phyloP scores from a whole-genome alignment of 2,329 filamentous ascomycete genomes.

The Ascochyta lentis region DNA sequence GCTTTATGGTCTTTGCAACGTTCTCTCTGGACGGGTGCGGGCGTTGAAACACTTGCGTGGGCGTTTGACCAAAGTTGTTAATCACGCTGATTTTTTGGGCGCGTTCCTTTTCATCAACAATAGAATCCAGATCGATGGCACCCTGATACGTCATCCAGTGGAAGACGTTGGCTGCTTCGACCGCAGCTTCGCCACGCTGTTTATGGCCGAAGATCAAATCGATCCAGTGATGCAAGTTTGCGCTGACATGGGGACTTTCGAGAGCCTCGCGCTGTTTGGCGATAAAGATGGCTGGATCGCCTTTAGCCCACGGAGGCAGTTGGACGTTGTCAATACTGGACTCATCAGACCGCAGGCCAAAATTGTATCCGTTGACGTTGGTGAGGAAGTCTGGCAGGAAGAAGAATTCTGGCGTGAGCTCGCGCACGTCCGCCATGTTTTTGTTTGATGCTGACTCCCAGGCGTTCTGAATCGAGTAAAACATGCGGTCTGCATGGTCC shows the following conservation, averaged over 20 bases:
- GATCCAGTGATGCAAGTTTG: slow-evolving; percentile 92
- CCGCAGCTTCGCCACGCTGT: slow-evolving; percentile 88
- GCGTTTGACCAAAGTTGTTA: slow-evolving; percentile 98
- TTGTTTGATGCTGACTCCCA: slow-evolving; percentile 90
- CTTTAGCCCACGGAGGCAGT: slow-evolving; percentile 96
- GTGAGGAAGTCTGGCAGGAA: slow-evolving; percentile 92
- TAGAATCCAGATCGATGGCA: slow-evolving; percentile 88
- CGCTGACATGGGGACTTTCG: slow-evolving; percentile 90
- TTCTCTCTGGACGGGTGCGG: slow-evolving; percentile 78
- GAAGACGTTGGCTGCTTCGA: slow-evolving; percentile 94
- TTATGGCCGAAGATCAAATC: slow-evolving; percentile 94
- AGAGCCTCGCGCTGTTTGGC: slow-evolving; percentile 94
- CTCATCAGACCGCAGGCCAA: slow-evolving; percentile 83
- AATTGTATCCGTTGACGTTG: slow-evolving; percentile 95
- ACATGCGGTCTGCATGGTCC: slow-evolving; percentile 93
- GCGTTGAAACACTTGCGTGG: slow-evolving; percentile 88
- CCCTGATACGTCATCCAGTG: slow-evolving; percentile 95
- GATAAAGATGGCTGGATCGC: slow-evolving; percentile 94
- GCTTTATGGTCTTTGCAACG: slow-evolving; percentile 67
- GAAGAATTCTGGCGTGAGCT: slow-evolving; percentile 96
- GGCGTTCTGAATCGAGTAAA: slow-evolving; percentile 88
- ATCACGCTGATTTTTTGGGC: slow-evolving; percentile 93
- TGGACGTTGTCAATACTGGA: slow-evolving; percentile 83
- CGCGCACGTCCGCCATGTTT: slow-evolving; percentile 92
- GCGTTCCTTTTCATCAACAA: slow-evolving; percentile 85